Conservation (phyloP, 2,329 filamentous ascomycete species). For the Colletotrichum destructivum region DNA sequence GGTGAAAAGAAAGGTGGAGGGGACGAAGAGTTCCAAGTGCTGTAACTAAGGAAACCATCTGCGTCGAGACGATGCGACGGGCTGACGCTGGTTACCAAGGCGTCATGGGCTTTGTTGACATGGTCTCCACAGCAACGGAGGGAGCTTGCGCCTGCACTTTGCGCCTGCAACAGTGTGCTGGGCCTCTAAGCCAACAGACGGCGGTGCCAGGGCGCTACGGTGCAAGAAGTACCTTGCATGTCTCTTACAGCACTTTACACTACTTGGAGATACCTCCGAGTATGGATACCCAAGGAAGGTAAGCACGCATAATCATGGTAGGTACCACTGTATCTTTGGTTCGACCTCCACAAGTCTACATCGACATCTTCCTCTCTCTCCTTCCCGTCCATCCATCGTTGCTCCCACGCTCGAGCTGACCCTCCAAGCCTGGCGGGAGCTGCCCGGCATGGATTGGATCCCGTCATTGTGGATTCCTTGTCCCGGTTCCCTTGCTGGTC, state of each 20-base stretch:
- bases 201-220: not conserved
- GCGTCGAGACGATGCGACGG: conserved; percentile 27
- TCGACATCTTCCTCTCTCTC: too few species aligned
- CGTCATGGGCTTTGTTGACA: conserved; percentile 51
- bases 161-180: not conserved
- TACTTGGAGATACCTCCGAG: too few species aligned
- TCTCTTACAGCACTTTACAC: fast-evolving
- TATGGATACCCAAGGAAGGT: too few species aligned
- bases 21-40: conserved; percentile 29
- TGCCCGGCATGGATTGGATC: not conserved
- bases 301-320: too few species aligned
- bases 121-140: conserved; percentile 53
- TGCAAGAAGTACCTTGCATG: not conserved
- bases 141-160: conserved; percentile 4
- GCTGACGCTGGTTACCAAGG: conserved; percentile 45
- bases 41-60: conserved; percentile 47
- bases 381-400: not conserved
- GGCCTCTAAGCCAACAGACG: not conserved
- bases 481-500: conserved; percentile 5
- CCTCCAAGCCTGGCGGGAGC: not conserved
- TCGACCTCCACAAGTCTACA: too few species aligned
- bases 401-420: not conserved
- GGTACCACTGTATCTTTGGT: too few species aligned
- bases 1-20: conserved; percentile 22
- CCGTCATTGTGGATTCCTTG: conserved; percentile 20